Percentiles rank a stretch among this genome's conserved stretches.
phyloP scores from a whole-genome alignment of 2,329 filamentous ascomycete species.

The Ascochyta clinopodiicola region DNA sequence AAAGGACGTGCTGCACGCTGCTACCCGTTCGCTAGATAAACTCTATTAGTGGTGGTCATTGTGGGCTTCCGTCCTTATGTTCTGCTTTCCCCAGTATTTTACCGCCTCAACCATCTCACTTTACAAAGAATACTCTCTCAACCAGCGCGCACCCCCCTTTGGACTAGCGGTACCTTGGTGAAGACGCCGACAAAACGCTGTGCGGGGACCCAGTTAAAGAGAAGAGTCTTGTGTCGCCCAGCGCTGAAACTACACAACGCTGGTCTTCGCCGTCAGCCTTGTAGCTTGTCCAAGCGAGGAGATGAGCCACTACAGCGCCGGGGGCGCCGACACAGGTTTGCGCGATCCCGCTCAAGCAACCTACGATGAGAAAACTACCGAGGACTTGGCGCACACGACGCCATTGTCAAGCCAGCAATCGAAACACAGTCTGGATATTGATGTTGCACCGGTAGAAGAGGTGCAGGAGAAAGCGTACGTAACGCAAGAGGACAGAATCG shows the following conservation, averaged over 20 bases:
- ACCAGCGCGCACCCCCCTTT: background rate
- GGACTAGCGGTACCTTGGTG: background rate
- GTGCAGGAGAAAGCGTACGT: conserved; percentile 24
- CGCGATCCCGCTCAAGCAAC: background rate
- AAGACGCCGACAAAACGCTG: background rate
- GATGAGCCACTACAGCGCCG: conserved; percentile 10
- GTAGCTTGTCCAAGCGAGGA: background rate
- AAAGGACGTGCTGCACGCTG: conserved; percentile 11
- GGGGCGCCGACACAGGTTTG: conserved; percentile 2
- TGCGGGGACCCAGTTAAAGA: background rate
- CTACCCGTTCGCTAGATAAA: conserved; percentile 1
- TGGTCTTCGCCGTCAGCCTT: background rate
- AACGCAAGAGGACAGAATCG: conserved; percentile 13
- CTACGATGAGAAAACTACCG: conserved; percentile 28
- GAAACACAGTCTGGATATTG: conserved; percentile 14
- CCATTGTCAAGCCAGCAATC: conserved; percentile 26
- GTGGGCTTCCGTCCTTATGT: background rate
- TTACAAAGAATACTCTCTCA: background rate
- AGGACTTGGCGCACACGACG: conserved; percentile 4
- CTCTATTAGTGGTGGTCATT: background rate
- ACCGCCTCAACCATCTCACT: background rate
- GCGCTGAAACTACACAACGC: background rate
- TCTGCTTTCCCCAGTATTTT: background rate
- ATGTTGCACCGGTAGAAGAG: conserved; percentile 9
- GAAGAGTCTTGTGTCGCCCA: background rate